Evolutionary conservation across 345 rosid species (phyloP), one percentile per base, ranked within the genome.

Genomic region (Clausena lansium): DNA sequence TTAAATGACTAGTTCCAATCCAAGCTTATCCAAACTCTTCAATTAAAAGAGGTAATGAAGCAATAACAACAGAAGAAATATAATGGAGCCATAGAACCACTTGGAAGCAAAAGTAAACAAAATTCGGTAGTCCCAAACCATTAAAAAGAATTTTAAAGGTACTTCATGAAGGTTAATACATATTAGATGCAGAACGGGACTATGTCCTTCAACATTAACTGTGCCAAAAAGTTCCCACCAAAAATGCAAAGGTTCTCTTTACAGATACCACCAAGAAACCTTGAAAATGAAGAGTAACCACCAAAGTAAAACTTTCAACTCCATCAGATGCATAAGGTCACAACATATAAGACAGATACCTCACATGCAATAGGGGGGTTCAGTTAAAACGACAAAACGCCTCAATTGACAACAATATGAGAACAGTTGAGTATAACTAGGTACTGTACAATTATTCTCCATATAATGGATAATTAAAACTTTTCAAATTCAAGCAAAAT

Each of bases 241-340:
- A 71, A 55, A 57, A 35, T 22, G 10, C 62, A 11, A 72, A 73
- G 76, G 20, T 58, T 71, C 76, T 57, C 3, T 58, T 24, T 58
- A 73, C 45, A 10, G 32, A 38, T 32, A 57, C 59, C 45, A 57
- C 24, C 47, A 45, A n/a, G 13, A n/a, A 72, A 72, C 33, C n/a
- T 35, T 24, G 76, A 54, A 30, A 73, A 19, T 59, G 52, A 39
- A 24, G 41, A 59, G 47, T 32, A 62, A 28, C 64, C 50, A 6
- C 32, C n/a, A 45, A 7, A 6, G 59, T 33, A 45, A 62, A 62
- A 27, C 41, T 74, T 45, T 47, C 77, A 75, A 47, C 13, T 63
- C n/a, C 30, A 68, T 30, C 22, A 47, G n/a, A 25, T 7, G 24
- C 17, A 38, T 39, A 60, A 41, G 25, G 58, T 60, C 22, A 9